Evolutionary conservation across 225 moss, liverwort and hornwort species (phyloP), one percentile per base, ranked within the genome.

Genomic region (Marchantia paleacea): DNA sequence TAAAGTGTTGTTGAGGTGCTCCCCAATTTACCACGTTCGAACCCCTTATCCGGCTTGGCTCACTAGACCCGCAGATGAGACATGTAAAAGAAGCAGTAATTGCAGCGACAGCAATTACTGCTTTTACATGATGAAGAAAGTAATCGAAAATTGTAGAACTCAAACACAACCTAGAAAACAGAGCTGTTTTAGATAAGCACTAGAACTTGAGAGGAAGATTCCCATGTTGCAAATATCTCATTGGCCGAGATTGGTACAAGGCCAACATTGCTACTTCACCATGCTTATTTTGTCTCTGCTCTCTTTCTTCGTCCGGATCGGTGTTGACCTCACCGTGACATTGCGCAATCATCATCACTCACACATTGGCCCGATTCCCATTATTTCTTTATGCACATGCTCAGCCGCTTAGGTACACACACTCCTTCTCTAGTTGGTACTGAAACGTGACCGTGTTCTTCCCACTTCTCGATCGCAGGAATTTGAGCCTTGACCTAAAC

Each of bases 241-340:
- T n/a, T 62, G 62, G 62, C 62, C n/a, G 62, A 62, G 7, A 22
- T 4, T 10, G n/a, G 62, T n/a, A 24, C n/a, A 62, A 22, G 24
- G 24, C 62, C 62, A 62, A n/a, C 0, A 24, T 62, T 24, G 62
- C n/a, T 22, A 4, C 62, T 62, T 62, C 62, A n/a, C 62, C 22
- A 62, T n/a, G 39, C 39, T n/a, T 58, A 15, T 24, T 62, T 24
- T 62, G 62, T 62, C 62, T 62, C 22, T 20, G 60, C 60, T 18
- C 60, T 19, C 60, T 20, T 60, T 19, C 18, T 39, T 62, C 62
- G n/a, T n/a, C 62, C 62, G 62, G 62, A 62, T 24, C 18, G 62
- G n/a, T 62, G 62, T 62, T 62, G 62, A 62, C 62, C 62, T 62
- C 62, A 62, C n/a, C 6, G n/a, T 62, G 62, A 62, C 62, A 22